These are phyloP conservation scores for Bolboschoenoplectus hybrid DNA, from an alignment of 202 grass and related monocot species.

Conservation along the genomic window DNA sequence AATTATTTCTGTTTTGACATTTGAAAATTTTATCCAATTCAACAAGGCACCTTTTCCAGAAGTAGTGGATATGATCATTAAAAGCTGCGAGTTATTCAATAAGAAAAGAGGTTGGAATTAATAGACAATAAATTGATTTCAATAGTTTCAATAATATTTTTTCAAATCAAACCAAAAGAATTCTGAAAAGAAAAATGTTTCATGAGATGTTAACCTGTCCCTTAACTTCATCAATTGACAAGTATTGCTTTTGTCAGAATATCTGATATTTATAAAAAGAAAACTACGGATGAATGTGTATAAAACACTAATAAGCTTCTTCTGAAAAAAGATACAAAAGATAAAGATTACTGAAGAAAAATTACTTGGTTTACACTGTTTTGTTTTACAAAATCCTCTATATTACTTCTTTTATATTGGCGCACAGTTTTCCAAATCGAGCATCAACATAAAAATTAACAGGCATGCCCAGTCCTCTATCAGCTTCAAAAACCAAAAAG, in stretches of 20 bases:
- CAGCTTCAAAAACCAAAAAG: not conserved
- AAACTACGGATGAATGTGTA: not conserved
- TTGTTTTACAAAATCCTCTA: slow-evolving; percentile 6
- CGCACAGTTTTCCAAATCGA: not conserved
- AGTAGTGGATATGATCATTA: not conserved
- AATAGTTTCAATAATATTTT: not conserved
- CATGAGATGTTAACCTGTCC: not conserved
- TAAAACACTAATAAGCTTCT: not conserved
- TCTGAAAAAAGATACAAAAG: not conserved
- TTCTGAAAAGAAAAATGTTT: not conserved
- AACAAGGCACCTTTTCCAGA: not conserved
- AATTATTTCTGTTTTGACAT: not conserved
- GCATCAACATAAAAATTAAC: not conserved
- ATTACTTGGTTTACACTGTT: slow-evolving; percentile 1
- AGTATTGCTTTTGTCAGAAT: not conserved
- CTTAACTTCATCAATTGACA: not conserved
- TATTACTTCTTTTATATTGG: not conserved
- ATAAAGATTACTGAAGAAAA: not conserved
- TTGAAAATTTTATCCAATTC: not conserved
- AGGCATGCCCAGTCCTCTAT: not conserved
- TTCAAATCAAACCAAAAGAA: not conserved
- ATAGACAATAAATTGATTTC: not conserved
- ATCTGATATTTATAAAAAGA: not conserved
- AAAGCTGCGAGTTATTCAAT: not conserved
- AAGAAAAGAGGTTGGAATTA: not conserved